These are phyloP conservation scores for Naganishia albida DNA, from an alignment of 1,284 basidiomycete genomes.

Conservation along the genomic window DNA sequence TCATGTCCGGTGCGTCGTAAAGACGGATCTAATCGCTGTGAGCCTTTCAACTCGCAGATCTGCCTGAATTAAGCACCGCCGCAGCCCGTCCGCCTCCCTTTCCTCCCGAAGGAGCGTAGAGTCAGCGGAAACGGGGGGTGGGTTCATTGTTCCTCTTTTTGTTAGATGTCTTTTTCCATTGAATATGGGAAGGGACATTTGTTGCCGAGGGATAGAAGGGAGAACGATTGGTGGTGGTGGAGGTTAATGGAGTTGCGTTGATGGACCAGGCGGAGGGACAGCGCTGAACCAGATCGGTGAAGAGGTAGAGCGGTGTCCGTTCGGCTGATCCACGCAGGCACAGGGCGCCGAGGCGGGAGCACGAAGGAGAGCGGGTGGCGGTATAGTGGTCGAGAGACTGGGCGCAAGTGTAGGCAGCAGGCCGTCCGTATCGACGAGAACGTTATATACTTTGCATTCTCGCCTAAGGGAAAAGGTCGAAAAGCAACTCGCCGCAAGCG, in stretches of 20 bases:
- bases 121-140: neutral
- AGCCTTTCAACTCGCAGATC: conserved; percentile 12
- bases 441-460: no score
- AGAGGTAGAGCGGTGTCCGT: conserved; percentile 13
- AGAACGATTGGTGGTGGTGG: neutral
- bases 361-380: neutral
- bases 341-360: neutral
- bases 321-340: conserved; percentile 1
- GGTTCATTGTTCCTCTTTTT: conserved; percentile 25
- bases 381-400: neutral
- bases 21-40: conserved; percentile 15
- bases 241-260: neutral
- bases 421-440: no score
- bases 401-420: no score
- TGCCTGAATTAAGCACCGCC: conserved; percentile 29
- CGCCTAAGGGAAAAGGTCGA: neutral
- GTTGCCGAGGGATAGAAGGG: conserved; percentile 21
- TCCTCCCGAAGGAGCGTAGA: conserved; percentile 9
- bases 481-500: neutral
- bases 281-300: conserved; percentile 16
- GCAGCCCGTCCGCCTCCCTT: neutral
- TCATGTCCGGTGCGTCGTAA: conserved; percentile 28
- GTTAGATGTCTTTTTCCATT: conserved; percentile 18
- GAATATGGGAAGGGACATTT: conserved; percentile 19
- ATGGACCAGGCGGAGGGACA: conserved; percentile 7